Percentiles rank a stretch among this genome's conserved stretches.
These are phyloP conservation scores for Entomortierella parvispora DNA, from an alignment of 192 early-diverging fungal genomes.

Conservation along the genomic window DNA sequence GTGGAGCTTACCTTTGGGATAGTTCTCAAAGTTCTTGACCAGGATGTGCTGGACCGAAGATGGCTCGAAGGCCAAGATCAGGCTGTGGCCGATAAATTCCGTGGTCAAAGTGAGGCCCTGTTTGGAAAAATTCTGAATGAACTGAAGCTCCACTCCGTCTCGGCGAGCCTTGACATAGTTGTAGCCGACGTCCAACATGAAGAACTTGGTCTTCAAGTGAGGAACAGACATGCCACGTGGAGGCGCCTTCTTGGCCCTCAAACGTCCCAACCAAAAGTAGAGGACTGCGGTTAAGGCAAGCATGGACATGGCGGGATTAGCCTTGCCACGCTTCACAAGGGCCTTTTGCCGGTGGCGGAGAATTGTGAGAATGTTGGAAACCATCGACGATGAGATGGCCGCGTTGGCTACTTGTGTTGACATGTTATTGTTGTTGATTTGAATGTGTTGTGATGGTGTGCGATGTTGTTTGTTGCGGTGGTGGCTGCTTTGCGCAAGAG, in stretches of 20 bases:
- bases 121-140: conserved; percentile 28
- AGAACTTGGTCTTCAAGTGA: conserved; percentile 21
- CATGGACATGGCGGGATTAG: conserved; percentile 44
- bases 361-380: conserved; percentile 25
- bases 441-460: too few relatives aligned
- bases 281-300: conserved; percentile 35
- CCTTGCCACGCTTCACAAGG: conserved; percentile 33
- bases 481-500: too few relatives aligned
- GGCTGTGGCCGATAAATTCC: conserved; percentile 20
- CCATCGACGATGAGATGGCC: conserved; percentile 11
- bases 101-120: conserved; percentile 36
- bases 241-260: conserved; percentile 28
- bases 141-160: conserved; percentile 39
- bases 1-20: conserved; percentile 39
- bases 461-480: too few relatives aligned
- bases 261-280: conserved; percentile 47
- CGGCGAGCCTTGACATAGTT: conserved; percentile 26
- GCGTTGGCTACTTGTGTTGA: conserved; percentile 8
- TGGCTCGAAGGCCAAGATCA: conserved; percentile 50
- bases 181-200: conserved; percentile 30
- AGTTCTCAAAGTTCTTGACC: conserved; percentile 55
- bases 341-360: conserved; percentile 21
- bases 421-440: too few relatives aligned
- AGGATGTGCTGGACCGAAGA: conserved; percentile 51
- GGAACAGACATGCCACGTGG: conserved; percentile 32